Conservation (phyloP, 805 yeast species). For the Cyberlindnera lachancei region DNA sequence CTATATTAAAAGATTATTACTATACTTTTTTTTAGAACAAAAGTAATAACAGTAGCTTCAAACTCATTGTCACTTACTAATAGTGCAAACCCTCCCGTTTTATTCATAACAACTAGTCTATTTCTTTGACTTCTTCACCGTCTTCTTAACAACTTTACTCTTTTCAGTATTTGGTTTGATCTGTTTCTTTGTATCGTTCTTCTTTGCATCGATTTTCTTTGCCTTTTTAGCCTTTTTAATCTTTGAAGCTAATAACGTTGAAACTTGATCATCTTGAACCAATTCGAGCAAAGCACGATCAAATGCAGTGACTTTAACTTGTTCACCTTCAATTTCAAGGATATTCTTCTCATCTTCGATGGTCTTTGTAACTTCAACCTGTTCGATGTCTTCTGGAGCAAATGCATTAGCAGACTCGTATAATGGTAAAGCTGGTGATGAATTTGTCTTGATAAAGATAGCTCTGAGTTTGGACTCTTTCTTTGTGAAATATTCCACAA, state of each 20-base stretch:
- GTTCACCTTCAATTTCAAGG: slow-evolving; percentile 26
- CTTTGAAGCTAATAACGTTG: slow-evolving; percentile 53
- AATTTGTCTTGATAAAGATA: slow-evolving; percentile 55
- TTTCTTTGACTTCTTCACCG: slow-evolving; percentile 1
- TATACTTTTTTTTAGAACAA: too few species aligned
- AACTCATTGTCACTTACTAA: too few species aligned
- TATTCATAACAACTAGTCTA: too few species aligned
- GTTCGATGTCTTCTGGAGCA: slow-evolving; percentile 25
- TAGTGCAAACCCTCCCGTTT: too few species aligned
- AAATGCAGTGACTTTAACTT: slow-evolving; percentile 46
- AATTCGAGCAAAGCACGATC: slow-evolving; percentile 81
- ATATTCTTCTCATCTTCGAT: slow-evolving; percentile 9
- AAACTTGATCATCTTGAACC: slow-evolving; percentile 63
- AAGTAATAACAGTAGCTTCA: too few species aligned
- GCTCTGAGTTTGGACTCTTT: slow-evolving; percentile 48
- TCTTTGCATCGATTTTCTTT: slow-evolving; percentile 12
- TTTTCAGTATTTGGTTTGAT: slow-evolving; percentile 1
- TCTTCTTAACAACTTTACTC: slow-evolving; percentile 10
- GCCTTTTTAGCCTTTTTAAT: slow-evolving; percentile 33
- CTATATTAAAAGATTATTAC: too few species aligned
- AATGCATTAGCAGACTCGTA: slow-evolving; percentile 51
- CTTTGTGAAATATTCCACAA: slow-evolving; percentile 39
- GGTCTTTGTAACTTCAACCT: slow-evolving; percentile 2
- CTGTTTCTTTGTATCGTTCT: slow-evolving; percentile 9
- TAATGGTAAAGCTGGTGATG: slow-evolving; percentile 81